Evolutionary conservation across 495 filamentous ascomycete species (phyloP).

Genomic region (Penicillium cataractarum): DNA sequence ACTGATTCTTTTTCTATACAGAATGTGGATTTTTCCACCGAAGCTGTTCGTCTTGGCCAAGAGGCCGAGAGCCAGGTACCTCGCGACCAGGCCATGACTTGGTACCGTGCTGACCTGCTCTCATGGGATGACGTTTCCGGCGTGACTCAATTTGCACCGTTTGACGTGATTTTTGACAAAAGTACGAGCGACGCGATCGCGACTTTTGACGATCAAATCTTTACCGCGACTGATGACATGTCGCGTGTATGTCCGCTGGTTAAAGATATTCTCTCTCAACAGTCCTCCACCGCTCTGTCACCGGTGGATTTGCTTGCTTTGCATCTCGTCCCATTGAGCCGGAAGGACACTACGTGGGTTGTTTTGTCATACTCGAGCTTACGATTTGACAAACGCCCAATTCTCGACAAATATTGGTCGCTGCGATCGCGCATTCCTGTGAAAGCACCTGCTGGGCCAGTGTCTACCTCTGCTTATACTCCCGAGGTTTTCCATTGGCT

Average conservation of each 20-base stretch:
- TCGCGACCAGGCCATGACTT: slow-evolving; percentile 37
- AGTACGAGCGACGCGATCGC: slow-evolving; percentile 50
- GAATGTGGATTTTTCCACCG: slow-evolving; percentile 50
- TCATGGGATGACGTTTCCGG: slow-evolving; percentile 39
- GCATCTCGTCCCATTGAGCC: slow-evolving; percentile 41
- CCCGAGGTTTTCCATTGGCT: slow-evolving; percentile 49
- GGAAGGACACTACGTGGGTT: slow-evolving; percentile 38
- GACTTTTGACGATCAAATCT: slow-evolving; percentile 28
- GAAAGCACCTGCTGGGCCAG: slow-evolving; percentile 42
- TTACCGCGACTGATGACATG: slow-evolving; percentile 14
- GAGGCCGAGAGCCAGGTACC: slow-evolving; percentile 28
- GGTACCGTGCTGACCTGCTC: slow-evolving; percentile 40
- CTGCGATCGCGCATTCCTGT: slow-evolving; percentile 39
- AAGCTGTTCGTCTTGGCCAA: slow-evolving; percentile 45
- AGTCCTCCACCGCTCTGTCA: slow-evolving; percentile 20
- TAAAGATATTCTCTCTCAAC: slow-evolving; percentile 14
- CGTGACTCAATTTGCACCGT: slow-evolving; percentile 32
- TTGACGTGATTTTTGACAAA: slow-evolving; percentile 48
- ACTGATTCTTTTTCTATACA: slow-evolving; percentile 11
- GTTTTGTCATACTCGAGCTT: slow-evolving; percentile 43
- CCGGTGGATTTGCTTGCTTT: slow-evolving; percentile 45
- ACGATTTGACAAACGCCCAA: slow-evolving; percentile 37
- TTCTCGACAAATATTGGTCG: slow-evolving; percentile 35
- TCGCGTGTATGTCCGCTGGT: slow-evolving; percentile 32
- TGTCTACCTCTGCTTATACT: slow-evolving; percentile 34